Conservation (phyloP, 768 basidiomycete genomes). For the Chalciporus piperatus region DNA sequence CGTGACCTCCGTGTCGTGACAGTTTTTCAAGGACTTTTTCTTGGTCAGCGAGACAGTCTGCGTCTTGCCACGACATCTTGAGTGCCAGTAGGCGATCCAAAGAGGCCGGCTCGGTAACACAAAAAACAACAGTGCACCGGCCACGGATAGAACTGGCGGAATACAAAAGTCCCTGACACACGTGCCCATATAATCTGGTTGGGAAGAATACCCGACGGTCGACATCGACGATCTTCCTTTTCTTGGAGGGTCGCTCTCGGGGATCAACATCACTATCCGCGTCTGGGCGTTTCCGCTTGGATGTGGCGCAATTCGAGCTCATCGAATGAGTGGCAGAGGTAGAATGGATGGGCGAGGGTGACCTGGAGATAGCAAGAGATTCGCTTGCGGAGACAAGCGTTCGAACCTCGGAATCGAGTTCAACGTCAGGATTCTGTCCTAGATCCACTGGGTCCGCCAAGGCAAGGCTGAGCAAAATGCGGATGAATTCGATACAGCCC, state of each 20-base stretch:
- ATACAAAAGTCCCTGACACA: conserved; percentile 6
- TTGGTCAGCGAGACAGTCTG: not conserved
- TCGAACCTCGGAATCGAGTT: not conserved
- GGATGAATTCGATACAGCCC: conserved; percentile 13
- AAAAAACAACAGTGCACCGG: conserved; percentile 8
- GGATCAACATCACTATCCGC: too few relatives aligned
- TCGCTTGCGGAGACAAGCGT: too few relatives aligned
- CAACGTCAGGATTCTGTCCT: too few relatives aligned
- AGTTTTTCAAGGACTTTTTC: not conserved
- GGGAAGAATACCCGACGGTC: too few relatives aligned
- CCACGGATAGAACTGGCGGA: conserved; percentile 11
- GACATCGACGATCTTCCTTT: conserved; percentile 14
- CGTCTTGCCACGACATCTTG: conserved; percentile 13
- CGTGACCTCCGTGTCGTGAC: not conserved
- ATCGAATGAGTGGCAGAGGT: too few relatives aligned
- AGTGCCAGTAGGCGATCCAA: not conserved
- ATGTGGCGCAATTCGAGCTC: too few relatives aligned
- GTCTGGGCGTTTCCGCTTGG: too few relatives aligned
- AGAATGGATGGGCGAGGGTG: too few relatives aligned
- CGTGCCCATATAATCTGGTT: not conserved
- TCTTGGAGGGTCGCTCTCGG: too few relatives aligned
- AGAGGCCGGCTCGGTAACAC: not conserved
- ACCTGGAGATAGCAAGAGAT: too few relatives aligned
- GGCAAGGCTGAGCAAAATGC: conserved; percentile 2
- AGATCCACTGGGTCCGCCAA: not conserved